Percentiles rank a stretch among this genome's conserved stretches.
Conservation (phyloP, 495 filamentous ascomycete species). For the Talaromyces wortmannii region DNA sequence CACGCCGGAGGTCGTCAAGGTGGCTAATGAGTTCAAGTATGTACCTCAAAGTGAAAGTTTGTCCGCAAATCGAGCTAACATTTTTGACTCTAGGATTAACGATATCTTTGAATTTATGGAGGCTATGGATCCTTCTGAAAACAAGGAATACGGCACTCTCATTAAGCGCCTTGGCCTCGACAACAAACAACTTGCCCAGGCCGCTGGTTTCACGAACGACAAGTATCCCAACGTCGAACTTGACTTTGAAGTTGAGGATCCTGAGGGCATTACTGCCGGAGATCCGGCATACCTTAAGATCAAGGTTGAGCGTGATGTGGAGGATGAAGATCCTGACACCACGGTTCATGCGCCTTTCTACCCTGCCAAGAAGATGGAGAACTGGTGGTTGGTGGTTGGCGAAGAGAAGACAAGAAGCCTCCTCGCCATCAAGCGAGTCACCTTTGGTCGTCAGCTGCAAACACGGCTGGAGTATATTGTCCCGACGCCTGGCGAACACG, state of each 20-base stretch:
- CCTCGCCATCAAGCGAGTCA: constrained; percentile 90
- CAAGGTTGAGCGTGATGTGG: constrained; percentile 77
- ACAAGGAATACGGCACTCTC: constrained; percentile 65
- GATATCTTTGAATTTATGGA: constrained; percentile 99
- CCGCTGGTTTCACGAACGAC: constrained; percentile 92
- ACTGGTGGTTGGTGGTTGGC: constrained; percentile 93
- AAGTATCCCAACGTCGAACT: constrained; percentile 94
- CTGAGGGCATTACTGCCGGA: constrained; percentile 70
- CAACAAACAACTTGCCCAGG: constrained; percentile 75
- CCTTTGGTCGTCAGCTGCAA: constrained; percentile 70
- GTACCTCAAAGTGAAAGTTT: constrained; percentile 16
- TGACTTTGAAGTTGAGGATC: constrained; percentile 78
- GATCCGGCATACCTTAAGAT: constrained; percentile 79
- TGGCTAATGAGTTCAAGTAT: constrained; percentile 72
- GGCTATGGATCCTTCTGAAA: constrained; percentile 91
- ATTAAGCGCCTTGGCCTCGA: constrained; percentile 72
- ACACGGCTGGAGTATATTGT: constrained; percentile 82
- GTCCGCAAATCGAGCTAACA: neutral
- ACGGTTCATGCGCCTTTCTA: constrained; percentile 96
- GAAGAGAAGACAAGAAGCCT: constrained; percentile 78
- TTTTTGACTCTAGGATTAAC: constrained; percentile 51
- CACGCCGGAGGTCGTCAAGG: constrained; percentile 72
- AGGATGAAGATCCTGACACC: constrained; percentile 68
- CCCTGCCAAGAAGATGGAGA: constrained; percentile 89
- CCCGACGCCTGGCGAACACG: constrained; percentile 75